phyloP scores from a whole-genome alignment of 1,284 basidiomycete genomes.

The Trichosporon sp. region DNA sequence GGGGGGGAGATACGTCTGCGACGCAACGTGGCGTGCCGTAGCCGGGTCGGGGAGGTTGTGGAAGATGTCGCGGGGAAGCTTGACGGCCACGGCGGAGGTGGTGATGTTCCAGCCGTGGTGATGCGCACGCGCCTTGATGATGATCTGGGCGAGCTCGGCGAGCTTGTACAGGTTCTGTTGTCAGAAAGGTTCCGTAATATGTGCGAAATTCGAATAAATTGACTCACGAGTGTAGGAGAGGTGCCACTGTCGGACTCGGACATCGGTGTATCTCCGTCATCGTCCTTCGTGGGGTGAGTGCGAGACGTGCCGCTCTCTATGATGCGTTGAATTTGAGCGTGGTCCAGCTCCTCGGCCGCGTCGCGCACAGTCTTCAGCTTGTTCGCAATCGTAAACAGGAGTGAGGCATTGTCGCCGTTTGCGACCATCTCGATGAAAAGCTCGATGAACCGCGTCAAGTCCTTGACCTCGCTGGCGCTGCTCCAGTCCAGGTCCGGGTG shows the following conservation, averaged over 20 bases:
- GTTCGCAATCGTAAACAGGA: slow-evolving; percentile 79
- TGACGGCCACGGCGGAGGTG: slow-evolving; percentile 77
- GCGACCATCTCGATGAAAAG: slow-evolving; percentile 81
- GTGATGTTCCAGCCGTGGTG: slow-evolving; percentile 73
- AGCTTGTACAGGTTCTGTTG: slow-evolving; percentile 81
- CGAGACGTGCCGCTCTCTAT: slow-evolving; percentile 10
- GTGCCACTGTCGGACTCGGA: slow-evolving; percentile 10
- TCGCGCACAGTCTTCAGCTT: slow-evolving; percentile 83
- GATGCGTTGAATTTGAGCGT: slow-evolving; percentile 26
- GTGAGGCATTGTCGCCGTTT: slow-evolving; percentile 73
- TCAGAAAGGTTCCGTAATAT: slow-evolving; percentile 14
- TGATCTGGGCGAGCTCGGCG: slow-evolving; percentile 82
- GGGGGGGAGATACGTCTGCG: slow-evolving; percentile 42
- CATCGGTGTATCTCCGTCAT: slow-evolving; percentile 59
- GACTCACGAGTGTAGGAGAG: slow-evolving; percentile 28
- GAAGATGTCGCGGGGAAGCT: slow-evolving; percentile 81
- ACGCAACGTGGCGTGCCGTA: slow-evolving; percentile 36
- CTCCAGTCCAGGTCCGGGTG: slow-evolving; percentile 66
- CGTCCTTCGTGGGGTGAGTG: slow-evolving; percentile 64
- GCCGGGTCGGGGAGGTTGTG: slow-evolving; percentile 41
- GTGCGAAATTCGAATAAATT: background rate
- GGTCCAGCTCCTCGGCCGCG: slow-evolving; percentile 27
- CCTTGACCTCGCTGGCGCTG: slow-evolving; percentile 64
- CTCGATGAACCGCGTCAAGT: slow-evolving; percentile 82
- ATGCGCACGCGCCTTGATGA: slow-evolving; percentile 73